phyloP scores from a whole-genome alignment of 805 yeast genomes.

The Pichia scutulata region DNA sequence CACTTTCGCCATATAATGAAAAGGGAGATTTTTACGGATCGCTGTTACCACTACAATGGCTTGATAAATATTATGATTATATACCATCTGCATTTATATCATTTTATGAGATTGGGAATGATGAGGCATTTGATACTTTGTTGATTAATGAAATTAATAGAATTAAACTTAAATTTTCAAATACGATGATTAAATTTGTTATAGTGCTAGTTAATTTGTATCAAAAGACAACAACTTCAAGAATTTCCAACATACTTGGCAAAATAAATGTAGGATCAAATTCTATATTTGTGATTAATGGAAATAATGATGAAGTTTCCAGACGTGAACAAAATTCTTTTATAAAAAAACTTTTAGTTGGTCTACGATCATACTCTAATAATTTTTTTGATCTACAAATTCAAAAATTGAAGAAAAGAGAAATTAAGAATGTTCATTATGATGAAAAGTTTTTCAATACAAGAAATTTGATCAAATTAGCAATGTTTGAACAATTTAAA shows the following conservation, averaged over 20 bases:
- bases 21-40: slow-evolving; percentile 33
- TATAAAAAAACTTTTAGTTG: slow-evolving; percentile 35
- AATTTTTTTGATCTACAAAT: slow-evolving; percentile 39
- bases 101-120: slow-evolving; percentile 32
- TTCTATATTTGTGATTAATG: slow-evolving; percentile 5
- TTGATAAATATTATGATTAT: slow-evolving; percentile 40
- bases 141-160: slow-evolving; percentile 29
- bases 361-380: slow-evolving; percentile 30
- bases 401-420: slow-evolving; percentile 34
- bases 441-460: slow-evolving; percentile 35
- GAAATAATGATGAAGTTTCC: slow-evolving; percentile 4
- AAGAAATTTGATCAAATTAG: slow-evolving; percentile 45
- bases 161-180: slow-evolving; percentile 26
- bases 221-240: not conserved
- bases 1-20: slow-evolving; percentile 39
- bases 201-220: not conserved
- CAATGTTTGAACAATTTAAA: slow-evolving; percentile 41
- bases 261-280: slow-evolving; percentile 3
- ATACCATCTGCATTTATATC: slow-evolving; percentile 42
- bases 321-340: slow-evolving; percentile 4
- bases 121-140: slow-evolving; percentile 22
- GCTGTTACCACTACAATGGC: slow-evolving; percentile 41
- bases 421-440: slow-evolving; percentile 22
- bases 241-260: not conserved
- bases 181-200: slow-evolving; percentile 8